phyloP scores from a whole-genome alignment of 2,329 filamentous ascomycete genomes.

The Trichophyton verrucosum region DNA sequence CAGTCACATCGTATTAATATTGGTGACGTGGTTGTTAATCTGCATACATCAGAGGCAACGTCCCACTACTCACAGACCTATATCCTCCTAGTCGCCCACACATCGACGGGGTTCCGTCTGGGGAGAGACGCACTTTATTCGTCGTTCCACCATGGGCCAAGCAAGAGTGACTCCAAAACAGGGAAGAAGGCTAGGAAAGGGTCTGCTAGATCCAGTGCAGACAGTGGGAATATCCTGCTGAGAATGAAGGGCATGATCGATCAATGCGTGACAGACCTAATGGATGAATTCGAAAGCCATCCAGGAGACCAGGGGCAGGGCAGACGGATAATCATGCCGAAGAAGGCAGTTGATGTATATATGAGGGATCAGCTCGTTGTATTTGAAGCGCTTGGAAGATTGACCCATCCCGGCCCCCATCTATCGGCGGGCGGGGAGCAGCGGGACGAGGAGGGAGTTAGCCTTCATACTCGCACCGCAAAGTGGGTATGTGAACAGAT shows the following conservation, averaged over 20 bases:
- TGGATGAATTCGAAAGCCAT: constrained; percentile 29
- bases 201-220: neutral
- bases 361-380: constrained; percentile 49
- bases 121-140: constrained; percentile 42
- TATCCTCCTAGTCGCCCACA: constrained; percentile 44
- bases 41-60: constrained; percentile 32
- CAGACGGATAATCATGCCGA: neutral
- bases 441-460: constrained; percentile 18
- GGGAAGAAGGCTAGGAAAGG: neutral
- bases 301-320: neutral
- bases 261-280: constrained; percentile 34
- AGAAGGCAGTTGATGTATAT: constrained; percentile 40
- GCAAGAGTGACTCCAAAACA: constrained; percentile 5
- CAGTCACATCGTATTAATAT: neutral
- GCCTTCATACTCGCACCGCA: constrained; percentile 33
- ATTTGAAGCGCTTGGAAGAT: constrained; percentile 44
- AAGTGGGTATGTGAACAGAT: constrained; percentile 34
- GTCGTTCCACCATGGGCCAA: neutral
- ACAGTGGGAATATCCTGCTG: constrained; percentile 5
- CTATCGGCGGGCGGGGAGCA: neutral
- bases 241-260: constrained; percentile 29
- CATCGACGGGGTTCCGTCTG: constrained; percentile 36
- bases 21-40: constrained; percentile 6
- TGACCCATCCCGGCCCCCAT: constrained; percentile 8
- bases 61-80: constrained; percentile 38